Evolutionary conservation across 768 basidiomycete genomes (phyloP).

Genomic region (Chalciporus pseudorubinellus): DNA sequence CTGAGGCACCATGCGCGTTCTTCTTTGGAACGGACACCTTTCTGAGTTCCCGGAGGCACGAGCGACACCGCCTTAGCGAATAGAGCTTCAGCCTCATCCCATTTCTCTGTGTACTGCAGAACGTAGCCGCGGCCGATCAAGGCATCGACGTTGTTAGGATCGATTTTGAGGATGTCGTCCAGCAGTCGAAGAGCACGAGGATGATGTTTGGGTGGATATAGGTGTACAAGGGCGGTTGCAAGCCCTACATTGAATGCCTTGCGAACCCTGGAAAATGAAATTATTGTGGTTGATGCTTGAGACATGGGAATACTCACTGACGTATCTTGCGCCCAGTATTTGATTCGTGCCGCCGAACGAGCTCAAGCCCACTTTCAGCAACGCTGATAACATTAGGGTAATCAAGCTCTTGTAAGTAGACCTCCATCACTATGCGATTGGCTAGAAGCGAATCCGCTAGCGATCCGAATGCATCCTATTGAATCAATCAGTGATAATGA

Average conservation of each 20-base stretch:
- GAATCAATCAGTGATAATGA: slow-evolving; percentile 8
- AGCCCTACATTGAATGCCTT: slow-evolving; percentile 70
- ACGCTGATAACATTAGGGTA: slow-evolving; percentile 69
- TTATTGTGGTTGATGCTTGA: not conserved
- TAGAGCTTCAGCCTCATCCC: slow-evolving; percentile 60
- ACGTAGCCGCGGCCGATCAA: slow-evolving; percentile 78
- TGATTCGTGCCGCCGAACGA: slow-evolving; percentile 51
- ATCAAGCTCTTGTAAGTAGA: slow-evolving; percentile 69
- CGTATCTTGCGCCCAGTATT: slow-evolving; percentile 54
- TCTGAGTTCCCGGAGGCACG: slow-evolving; percentile 42
- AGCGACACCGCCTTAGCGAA: slow-evolving; percentile 60
- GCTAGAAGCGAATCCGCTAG: slow-evolving; percentile 61
- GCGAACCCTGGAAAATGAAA: slow-evolving; percentile 45
- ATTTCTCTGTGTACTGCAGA: slow-evolving; percentile 58
- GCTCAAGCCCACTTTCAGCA: slow-evolving; percentile 66
- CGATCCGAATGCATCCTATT: slow-evolving; percentile 53
- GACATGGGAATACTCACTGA: slow-evolving; percentile 37
- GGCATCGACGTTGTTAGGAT: slow-evolving; percentile 60
- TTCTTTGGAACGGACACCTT: slow-evolving; percentile 65
- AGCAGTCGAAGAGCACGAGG: slow-evolving; percentile 70
- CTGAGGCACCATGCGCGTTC: slow-evolving; percentile 81
- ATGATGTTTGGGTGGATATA: slow-evolving; percentile 90
- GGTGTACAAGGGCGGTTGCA: slow-evolving; percentile 76
- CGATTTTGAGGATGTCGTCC: slow-evolving; percentile 62
- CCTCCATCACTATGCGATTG: slow-evolving; percentile 59